Evolutionary conservation across 176 grass and related monocot species (phyloP).

Genomic region (Secale cereale): DNA sequence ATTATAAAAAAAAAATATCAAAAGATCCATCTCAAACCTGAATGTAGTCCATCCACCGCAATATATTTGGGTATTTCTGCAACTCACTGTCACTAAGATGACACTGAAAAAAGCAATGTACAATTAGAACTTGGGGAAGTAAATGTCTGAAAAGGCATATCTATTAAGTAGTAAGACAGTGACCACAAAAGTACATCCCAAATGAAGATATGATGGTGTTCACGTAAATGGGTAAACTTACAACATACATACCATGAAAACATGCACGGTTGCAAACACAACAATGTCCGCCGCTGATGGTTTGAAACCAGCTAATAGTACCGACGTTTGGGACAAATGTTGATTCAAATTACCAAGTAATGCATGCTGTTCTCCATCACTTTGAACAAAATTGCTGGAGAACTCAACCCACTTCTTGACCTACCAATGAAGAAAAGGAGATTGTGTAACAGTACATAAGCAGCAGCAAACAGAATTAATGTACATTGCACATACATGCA

Average conservation of each 20-base stretch:
- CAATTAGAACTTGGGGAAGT: background rate
- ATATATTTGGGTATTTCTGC: slow-evolving; percentile 63
- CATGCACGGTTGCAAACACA: slow-evolving; percentile 62
- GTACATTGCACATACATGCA: background rate
- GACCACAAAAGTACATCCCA: background rate
- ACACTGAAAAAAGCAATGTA: slow-evolving; percentile 47
- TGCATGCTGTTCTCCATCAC: slow-evolving; percentile 27
- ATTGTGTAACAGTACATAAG: background rate
- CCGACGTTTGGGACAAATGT: slow-evolving; percentile 70
- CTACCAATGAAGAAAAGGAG: slow-evolving; percentile 40
- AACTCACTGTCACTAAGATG: slow-evolving; percentile 36
- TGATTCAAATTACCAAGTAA: slow-evolving; percentile 61
- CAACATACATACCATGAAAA: slow-evolving; percentile 53
- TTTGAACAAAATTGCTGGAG: slow-evolving; percentile 57
- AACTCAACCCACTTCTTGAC: slow-evolving; percentile 76
- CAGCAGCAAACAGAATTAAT: slow-evolving; percentile 4
- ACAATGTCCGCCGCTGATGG: slow-evolving; percentile 75
- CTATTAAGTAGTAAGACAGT: background rate
- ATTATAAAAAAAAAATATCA: background rate
- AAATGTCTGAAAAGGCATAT: background rate
- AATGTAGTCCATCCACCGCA: slow-evolving; percentile 93
- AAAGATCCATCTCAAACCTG: slow-evolving; percentile 54
- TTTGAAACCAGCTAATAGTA: slow-evolving; percentile 61
- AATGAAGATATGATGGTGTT: background rate
- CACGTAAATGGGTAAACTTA: slow-evolving; percentile 4